Evolutionary conservation across 768 basidiomycete species (phyloP).

Genomic region (Suillus brevipes): DNA sequence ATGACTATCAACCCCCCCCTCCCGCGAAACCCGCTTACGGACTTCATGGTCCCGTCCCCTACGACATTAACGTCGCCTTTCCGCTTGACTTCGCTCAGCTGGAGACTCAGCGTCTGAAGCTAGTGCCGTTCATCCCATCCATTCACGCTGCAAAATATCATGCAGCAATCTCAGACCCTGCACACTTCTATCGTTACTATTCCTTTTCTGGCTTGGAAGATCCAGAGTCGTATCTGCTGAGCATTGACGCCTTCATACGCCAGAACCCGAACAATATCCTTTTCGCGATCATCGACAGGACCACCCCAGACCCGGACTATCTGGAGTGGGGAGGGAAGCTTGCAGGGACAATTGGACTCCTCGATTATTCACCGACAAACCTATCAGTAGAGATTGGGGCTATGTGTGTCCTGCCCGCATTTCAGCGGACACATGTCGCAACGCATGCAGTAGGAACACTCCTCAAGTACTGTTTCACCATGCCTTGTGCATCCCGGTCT

Average conservation of each 20-base stretch:
- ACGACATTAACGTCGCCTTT: slow-evolving; percentile 41
- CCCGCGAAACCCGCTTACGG: slow-evolving; percentile 5
- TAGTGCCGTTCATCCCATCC: slow-evolving; percentile 41
- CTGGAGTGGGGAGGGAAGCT: slow-evolving; percentile 21
- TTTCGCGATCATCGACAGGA: slow-evolving; percentile 38
- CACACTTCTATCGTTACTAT: slow-evolving; percentile 13
- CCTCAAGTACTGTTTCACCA: slow-evolving; percentile 24
- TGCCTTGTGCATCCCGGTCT: slow-evolving; percentile 11
- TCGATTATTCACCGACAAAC: slow-evolving; percentile 29
- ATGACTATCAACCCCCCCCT: slow-evolving; percentile 9
- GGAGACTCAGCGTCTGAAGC: slow-evolving; percentile 37
- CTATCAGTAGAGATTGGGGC: slow-evolving; percentile 39
- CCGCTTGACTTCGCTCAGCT: slow-evolving; percentile 33
- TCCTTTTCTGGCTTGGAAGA: slow-evolving; percentile 8
- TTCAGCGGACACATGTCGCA: slow-evolving; percentile 45
- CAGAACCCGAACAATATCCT: slow-evolving; percentile 23
- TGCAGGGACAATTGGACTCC: slow-evolving; percentile 44
- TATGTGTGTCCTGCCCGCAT: slow-evolving; percentile 38
- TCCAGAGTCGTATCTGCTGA: slow-evolving; percentile 11
- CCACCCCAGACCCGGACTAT: slow-evolving; percentile 13
- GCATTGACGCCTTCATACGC: slow-evolving; percentile 19
- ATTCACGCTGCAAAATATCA: slow-evolving; percentile 35
- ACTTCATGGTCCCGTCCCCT: slow-evolving; percentile 23
- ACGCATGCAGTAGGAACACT: slow-evolving; percentile 36
- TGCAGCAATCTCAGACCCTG: slow-evolving; percentile 18